Base-by-base conservation (phyloP, 306 rosid genomes). In the Malus fusca region DNA sequence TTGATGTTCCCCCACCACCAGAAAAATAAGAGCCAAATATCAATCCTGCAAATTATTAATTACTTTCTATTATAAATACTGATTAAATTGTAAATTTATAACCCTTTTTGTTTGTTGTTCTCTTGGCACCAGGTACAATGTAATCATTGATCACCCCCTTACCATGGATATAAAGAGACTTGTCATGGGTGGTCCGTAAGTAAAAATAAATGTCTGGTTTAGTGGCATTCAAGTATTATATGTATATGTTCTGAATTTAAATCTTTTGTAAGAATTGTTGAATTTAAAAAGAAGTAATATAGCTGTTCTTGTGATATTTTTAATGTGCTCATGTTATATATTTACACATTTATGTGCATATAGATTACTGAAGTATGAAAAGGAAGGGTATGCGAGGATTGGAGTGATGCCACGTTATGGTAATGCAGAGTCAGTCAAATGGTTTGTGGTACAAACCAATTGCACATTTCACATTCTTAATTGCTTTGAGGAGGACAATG, bases 351-450 rank as follows among this genome's bases (percentile, higher is more conserved):
- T 11, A 3, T 56, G 13, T 70, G 3, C n/a, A 0, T 71, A 73
- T 55, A 90, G 91, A 59, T 66, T 88, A 46, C 64, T 88, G 28
- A 77, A 84, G 88, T 90, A 87, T 68, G 35, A 68, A 1, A 86
- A 79, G 63, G 79, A 87, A 37, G 91, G 69, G 31, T 85, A 83
- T 23, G 84, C 94, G 6, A 90, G 88, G 70, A 90, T 92, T 43
- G 98, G 92, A 9, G 81, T 92, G 12, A 90, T 92, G 92, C 94
- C 92, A 69, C 97, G 87, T 53, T 88, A 80, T 79, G 94, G 96
- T 40, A 79, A 87, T 78, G 85, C 89, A 25, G 69, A 74, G 69
- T 86, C 91, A 65, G 71, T 90, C 78, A 69, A 71, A 52, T 92
- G 97, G 97, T 90, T 92, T 84, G 62, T 78, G 0, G 92, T 90